These are phyloP conservation scores for Pecoramyces ruminantium DNA, from an alignment of 192 early-diverging fungal species.

Conservation along the genomic window DNA sequence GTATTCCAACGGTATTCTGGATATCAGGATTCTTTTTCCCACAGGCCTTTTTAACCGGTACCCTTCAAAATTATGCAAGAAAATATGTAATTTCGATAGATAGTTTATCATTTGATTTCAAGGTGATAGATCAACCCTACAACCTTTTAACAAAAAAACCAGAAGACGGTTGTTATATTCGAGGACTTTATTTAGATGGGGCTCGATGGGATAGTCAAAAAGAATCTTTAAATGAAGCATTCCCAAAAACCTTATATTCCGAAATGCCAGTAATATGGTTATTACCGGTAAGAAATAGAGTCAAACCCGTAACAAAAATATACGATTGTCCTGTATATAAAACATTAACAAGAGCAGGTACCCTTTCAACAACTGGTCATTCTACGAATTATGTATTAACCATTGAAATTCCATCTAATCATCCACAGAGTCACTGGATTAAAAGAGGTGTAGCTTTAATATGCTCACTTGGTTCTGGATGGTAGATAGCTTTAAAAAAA, in stretches of 20 bases:
- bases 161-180: slow-evolving; percentile 40
- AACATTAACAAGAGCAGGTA: slow-evolving; percentile 36
- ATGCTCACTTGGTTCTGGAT: neutral
- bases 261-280: slow-evolving; percentile 42
- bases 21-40: slow-evolving; percentile 45
- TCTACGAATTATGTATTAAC: slow-evolving; percentile 43
- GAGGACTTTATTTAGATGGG: slow-evolving; percentile 37
- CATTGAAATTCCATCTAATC: slow-evolving; percentile 35
- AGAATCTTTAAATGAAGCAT: slow-evolving; percentile 18
- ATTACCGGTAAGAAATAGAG: slow-evolving; percentile 28
- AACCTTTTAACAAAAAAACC: slow-evolving; percentile 16
- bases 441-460: slow-evolving; percentile 36
- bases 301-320: slow-evolving; percentile 1
- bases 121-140: slow-evolving; percentile 10
- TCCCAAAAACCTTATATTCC: slow-evolving; percentile 39
- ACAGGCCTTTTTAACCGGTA: slow-evolving; percentile 39
- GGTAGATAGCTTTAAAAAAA: neutral
- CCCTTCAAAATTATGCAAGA: slow-evolving; percentile 37
- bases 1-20: slow-evolving; percentile 36
- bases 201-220: slow-evolving; percentile 31
- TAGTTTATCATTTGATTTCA: slow-evolving; percentile 34
- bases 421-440: slow-evolving; percentile 28
- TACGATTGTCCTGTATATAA: slow-evolving; percentile 40
- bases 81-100: slow-evolving; percentile 42
- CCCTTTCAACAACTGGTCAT: slow-evolving; percentile 39